Percentiles rank a stretch among this genome's conserved stretches.
phyloP scores from a whole-genome alignment of 441 rosid genomes.

The Gossypium lobatum region DNA sequence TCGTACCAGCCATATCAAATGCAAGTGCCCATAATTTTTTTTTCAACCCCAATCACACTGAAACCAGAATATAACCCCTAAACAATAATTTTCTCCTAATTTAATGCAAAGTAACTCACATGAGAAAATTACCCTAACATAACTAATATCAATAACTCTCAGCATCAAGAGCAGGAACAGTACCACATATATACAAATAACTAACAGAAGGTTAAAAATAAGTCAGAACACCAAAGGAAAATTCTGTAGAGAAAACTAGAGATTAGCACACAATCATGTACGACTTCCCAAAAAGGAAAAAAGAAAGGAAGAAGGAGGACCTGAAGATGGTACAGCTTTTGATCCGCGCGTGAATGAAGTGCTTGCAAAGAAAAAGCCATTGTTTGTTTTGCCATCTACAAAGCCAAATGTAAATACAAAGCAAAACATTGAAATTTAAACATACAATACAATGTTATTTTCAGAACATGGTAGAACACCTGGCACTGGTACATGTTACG shows the following conservation, averaged over 20 bases:
- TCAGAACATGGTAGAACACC: conserved; percentile 34
- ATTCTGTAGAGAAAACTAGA: not conserved
- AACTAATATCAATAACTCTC: not conserved
- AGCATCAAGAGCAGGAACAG: not conserved
- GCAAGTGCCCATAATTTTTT: not conserved
- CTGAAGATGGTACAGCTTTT: conserved; percentile 96
- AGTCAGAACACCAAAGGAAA: not conserved
- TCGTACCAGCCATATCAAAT: not conserved
- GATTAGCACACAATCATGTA: conserved; percentile 1
- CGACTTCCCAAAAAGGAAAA: not conserved
- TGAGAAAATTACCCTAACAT: not conserved
- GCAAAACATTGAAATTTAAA: conserved; percentile 8
- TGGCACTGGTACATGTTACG: conserved; percentile 98
- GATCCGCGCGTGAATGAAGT: conserved; percentile 78
- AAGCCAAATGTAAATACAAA: not conserved
- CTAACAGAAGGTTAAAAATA: not conserved
- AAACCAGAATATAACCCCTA: conserved; percentile 1
- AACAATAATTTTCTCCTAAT: not conserved
- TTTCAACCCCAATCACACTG: not conserved
- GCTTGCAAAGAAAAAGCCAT: conserved; percentile 93
- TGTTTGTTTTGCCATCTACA: conserved; percentile 96
- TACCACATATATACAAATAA: not conserved
- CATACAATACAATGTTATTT: not conserved
- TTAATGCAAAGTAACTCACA: not conserved
- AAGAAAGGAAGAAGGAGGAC: conserved; percentile 22